Evolutionary conservation across 2,329 filamentous ascomycete genomes (phyloP).

Genomic region (Cordyceps tenuipes): DNA sequence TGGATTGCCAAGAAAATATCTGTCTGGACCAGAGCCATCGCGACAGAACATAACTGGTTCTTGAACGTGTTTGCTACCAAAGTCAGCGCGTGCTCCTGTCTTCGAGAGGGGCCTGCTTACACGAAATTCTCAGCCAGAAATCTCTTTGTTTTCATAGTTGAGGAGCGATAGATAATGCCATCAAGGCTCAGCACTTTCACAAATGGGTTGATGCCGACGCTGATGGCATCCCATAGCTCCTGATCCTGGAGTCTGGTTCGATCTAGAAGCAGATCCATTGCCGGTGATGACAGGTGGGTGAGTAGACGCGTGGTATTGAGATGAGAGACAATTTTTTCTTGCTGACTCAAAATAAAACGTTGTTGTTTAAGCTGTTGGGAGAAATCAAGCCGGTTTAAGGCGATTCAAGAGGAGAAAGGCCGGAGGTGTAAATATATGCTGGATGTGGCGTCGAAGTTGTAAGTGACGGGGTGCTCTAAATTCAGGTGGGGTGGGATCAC

Average conservation of each 20-base stretch:
- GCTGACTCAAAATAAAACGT: background rate
- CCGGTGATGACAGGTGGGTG: background rate
- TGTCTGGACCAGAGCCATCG: conserved; percentile 20
- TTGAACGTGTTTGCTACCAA: conserved; percentile 14
- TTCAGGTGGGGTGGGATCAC: background rate
- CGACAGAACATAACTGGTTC: conserved; percentile 20
- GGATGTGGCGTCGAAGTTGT: background rate
- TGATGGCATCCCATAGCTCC: conserved; percentile 14
- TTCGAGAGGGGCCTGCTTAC: conserved; percentile 12
- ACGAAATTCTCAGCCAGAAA: conserved; percentile 20
- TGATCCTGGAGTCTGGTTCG: conserved; percentile 3
- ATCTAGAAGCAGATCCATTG: background rate
- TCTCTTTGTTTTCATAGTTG: conserved; percentile 16
- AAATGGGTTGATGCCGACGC: conserved; percentile 14
- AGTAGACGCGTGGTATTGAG: background rate
- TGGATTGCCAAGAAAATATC: conserved; percentile 20
- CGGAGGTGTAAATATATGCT: background rate
- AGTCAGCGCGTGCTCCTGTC: conserved; percentile 1
- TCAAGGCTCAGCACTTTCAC: conserved; percentile 15
- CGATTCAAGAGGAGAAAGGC: background rate
- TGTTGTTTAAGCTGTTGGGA: background rate
- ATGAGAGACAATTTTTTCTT: background rate
- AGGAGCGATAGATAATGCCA: conserved; percentile 14
- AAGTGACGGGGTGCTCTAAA: conserved; percentile 2
- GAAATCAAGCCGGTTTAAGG: background rate